Conservation (phyloP, 2,329 filamentous ascomycete species). For the Paraphaeosphaeria minitans region DNA sequence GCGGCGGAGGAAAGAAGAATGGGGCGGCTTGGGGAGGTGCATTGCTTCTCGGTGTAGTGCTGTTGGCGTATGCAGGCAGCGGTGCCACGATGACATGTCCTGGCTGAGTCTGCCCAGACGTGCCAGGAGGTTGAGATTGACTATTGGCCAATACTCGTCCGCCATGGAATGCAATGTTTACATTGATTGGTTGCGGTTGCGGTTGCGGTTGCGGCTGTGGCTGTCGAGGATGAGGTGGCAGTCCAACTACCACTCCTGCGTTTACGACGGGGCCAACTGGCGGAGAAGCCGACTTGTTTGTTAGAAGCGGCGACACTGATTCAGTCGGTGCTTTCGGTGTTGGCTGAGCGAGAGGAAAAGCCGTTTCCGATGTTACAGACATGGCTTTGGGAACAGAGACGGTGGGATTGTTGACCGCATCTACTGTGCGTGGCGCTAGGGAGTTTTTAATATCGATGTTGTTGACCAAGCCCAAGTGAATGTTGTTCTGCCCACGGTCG, state of each 20-base stretch:
- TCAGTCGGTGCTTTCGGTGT: slow-evolving; percentile 17
- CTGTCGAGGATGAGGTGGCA: slow-evolving; percentile 36
- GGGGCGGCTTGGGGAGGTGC: slow-evolving; percentile 20
- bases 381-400: slow-evolving; percentile 8
- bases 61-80: slow-evolving; percentile 13
- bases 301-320: slow-evolving; percentile 30
- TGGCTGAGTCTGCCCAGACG: slow-evolving; percentile 16
- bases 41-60: slow-evolving; percentile 20
- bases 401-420: slow-evolving; percentile 5
- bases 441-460: neutral
- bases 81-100: slow-evolving; percentile 13
- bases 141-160: slow-evolving; percentile 23
- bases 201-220: slow-evolving; percentile 20
- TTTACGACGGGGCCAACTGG: slow-evolving; percentile 38
- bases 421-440: neutral
- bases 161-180: slow-evolving; percentile 41
- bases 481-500: neutral
- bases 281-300: slow-evolving; percentile 39
- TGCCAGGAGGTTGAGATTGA: slow-evolving; percentile 22
- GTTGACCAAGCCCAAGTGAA: neutral
- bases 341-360: slow-evolving; percentile 16
- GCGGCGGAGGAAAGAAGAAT: slow-evolving; percentile 42
- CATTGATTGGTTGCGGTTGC: slow-evolving; percentile 26
- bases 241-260: slow-evolving; percentile 40
- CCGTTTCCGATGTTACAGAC: slow-evolving; percentile 4